phyloP scores from a whole-genome alignment of 192 early-diverging fungal genomes.

The Backusella mclennaniae region DNA sequence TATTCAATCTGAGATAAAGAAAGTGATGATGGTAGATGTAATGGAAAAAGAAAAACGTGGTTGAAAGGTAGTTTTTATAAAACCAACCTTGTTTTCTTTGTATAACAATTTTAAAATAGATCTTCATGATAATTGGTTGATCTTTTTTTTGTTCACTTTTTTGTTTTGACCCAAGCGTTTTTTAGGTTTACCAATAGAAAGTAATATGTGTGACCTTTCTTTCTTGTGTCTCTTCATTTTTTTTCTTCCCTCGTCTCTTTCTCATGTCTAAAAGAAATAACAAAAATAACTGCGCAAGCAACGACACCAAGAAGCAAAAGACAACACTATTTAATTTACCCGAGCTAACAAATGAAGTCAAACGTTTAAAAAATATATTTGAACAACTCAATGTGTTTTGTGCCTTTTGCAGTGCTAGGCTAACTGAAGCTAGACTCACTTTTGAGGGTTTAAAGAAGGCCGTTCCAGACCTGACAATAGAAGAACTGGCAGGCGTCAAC shows the following conservation, averaged over 20 bases:
- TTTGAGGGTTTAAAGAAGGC: slow-evolving; percentile 13
- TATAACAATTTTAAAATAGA: slow-evolving; percentile 4
- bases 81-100: slow-evolving; percentile 2
- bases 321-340: background rate
- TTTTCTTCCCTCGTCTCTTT: background rate
- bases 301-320: background rate
- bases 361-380: slow-evolving; percentile 11
- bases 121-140: background rate
- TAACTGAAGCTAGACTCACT: slow-evolving; percentile 8
- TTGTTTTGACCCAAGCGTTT: slow-evolving; percentile 4
- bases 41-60: background rate
- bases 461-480: slow-evolving; percentile 13
- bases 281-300: background rate
- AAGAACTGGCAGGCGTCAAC: slow-evolving; percentile 34
- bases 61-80: background rate
- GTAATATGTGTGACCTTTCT: background rate
- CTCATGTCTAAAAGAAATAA: slow-evolving; percentile 14
- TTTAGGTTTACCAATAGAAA: slow-evolving; percentile 1
- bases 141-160: background rate
- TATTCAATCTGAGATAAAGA: background rate
- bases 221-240: background rate
- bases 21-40: background rate
- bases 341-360: background rate
- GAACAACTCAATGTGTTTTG: slow-evolving; percentile 18
- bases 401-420: slow-evolving; percentile 23